Evolutionary conservation across 176 grass and related monocot genomes (phyloP), one percentile per base, ranked within the genome.

Genomic region (Oryza meridionalis): DNA sequence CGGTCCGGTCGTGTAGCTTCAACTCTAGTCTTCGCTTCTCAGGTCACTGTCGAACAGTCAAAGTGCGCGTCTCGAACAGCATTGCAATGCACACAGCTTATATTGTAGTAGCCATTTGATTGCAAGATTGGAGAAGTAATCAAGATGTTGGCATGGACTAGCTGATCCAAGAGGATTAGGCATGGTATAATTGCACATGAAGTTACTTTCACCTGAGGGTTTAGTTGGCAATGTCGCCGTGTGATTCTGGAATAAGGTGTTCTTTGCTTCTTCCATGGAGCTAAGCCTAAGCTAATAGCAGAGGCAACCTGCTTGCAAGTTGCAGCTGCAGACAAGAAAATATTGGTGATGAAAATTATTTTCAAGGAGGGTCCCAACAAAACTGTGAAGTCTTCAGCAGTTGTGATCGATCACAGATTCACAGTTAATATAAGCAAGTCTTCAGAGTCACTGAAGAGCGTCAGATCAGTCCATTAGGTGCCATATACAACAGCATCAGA

Each of bases 151-250:
- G 78, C 33, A 26, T n/a, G 71, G 58, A 77, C 6, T 19, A 64
- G 59, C 66, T 29, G 37, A 82, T 38, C 21, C 4, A 49, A 83
- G 67, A 73, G 19, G 44, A 81, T 19, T 27, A 65, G 15, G 21
- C 31, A 69, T 84, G 80, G 88, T 76, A 90, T 87, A 69, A 76
- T 79, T 87, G 75, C 37, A 2, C 31, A 7, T 43, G 22, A 87
- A 84, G 80, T 31, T 87, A 22, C 80, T 65, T 74, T 73, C 61
- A 61, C 83, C 32, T 2, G 6, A 61, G 21, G 81, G 50, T 62
- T 81, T 21, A 0, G 12, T 17, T 72, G 0, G 72, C 72, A 62
- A 49, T 37, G 65, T 76, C 42, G 24, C 24, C 78, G 33, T 77
- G 22, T 46, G 73, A 72, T 53, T 45, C 71, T 5, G 31, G 53